phyloP scores from a whole-genome alignment of 768 basidiomycete species.

The Xerocomus spinulosus region DNA sequence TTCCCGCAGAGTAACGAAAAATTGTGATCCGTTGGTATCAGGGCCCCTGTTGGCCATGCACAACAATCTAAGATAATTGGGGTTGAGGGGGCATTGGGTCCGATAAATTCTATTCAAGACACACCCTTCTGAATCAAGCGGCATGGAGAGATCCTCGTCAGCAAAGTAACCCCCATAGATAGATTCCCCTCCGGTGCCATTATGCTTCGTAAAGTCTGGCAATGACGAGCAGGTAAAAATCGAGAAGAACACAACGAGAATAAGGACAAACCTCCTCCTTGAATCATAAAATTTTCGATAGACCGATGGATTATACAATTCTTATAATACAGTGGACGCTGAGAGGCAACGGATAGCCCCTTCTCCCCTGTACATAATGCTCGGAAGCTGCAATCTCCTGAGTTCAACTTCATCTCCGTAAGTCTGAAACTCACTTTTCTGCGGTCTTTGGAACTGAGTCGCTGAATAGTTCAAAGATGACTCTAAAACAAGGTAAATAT shows the following conservation, averaged over 20 bases:
- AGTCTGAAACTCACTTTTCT: slow-evolving; percentile 59
- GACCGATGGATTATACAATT: slow-evolving; percentile 73
- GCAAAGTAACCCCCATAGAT: slow-evolving; percentile 73
- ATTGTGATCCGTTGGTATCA: slow-evolving; percentile 83
- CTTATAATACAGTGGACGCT: slow-evolving; percentile 81
- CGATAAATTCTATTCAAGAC: slow-evolving; percentile 15
- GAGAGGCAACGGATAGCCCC: slow-evolving; percentile 58
- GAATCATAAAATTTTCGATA: slow-evolving; percentile 76
- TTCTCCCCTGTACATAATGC: slow-evolving; percentile 83
- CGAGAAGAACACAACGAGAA: not conserved
- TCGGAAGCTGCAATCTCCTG: slow-evolving; percentile 56
- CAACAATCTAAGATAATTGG: slow-evolving; percentile 46
- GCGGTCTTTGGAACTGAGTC: slow-evolving; percentile 70
- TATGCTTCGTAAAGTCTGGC: slow-evolving; percentile 72
- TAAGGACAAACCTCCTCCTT: slow-evolving; percentile 59
- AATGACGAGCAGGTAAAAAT: no score
- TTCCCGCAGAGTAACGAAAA: slow-evolving; percentile 76
- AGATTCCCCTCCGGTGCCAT: slow-evolving; percentile 77
- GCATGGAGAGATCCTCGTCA: slow-evolving; percentile 68
- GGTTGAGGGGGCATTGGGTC: not conserved
- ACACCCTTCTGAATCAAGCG: slow-evolving; percentile 62
- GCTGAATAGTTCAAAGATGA: slow-evolving; percentile 72
- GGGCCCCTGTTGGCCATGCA: slow-evolving; percentile 90
- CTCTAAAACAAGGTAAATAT: slow-evolving; percentile 35
- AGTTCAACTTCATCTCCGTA: slow-evolving; percentile 3